phyloP scores from a whole-genome alignment of 2,329 filamentous ascomycete species.

The Cadophora sp. region DNA sequence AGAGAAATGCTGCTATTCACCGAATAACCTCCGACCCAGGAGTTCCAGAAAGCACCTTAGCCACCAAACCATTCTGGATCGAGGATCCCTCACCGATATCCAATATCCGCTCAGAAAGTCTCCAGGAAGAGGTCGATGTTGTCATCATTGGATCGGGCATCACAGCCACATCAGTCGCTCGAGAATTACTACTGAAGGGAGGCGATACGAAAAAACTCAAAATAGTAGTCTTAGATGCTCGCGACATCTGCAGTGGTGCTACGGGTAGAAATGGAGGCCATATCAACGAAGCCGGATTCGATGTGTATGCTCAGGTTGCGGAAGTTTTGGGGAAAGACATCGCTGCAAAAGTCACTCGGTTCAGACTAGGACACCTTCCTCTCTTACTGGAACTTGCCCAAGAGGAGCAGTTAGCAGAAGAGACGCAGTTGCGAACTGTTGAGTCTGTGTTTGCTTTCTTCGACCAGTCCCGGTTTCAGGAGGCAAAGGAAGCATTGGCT shows the following conservation, averaged over 20 bases:
- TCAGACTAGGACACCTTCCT: slow-evolving; percentile 67
- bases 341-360: slow-evolving; percentile 75
- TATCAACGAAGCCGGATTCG: slow-evolving; percentile 43
- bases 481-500: neutral
- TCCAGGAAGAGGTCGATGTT: slow-evolving; percentile 5
- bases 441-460: neutral
- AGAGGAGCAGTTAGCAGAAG: neutral
- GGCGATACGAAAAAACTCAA: slow-evolving; percentile 42
- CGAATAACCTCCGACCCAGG: slow-evolving; percentile 9
- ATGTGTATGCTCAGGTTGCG: slow-evolving; percentile 19
- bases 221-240: slow-evolving; percentile 76
- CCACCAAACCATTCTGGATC: slow-evolving; percentile 46
- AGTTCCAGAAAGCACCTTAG: neutral
- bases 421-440: neutral
- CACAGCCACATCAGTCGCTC: slow-evolving; percentile 12
- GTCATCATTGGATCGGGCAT: slow-evolving; percentile 23
- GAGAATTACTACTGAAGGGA: slow-evolving; percentile 7
- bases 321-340: slow-evolving; percentile 56
- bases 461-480: neutral
- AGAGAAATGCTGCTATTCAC: neutral
- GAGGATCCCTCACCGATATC: slow-evolving; percentile 27
- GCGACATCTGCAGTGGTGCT: slow-evolving; percentile 79
- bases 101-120: too few species aligned
- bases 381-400: slow-evolving; percentile 53
- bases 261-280: slow-evolving; percentile 69